Conservation (phyloP, 2,329 filamentous ascomycete genomes). For the Knoxdaviesia capensis region DNA sequence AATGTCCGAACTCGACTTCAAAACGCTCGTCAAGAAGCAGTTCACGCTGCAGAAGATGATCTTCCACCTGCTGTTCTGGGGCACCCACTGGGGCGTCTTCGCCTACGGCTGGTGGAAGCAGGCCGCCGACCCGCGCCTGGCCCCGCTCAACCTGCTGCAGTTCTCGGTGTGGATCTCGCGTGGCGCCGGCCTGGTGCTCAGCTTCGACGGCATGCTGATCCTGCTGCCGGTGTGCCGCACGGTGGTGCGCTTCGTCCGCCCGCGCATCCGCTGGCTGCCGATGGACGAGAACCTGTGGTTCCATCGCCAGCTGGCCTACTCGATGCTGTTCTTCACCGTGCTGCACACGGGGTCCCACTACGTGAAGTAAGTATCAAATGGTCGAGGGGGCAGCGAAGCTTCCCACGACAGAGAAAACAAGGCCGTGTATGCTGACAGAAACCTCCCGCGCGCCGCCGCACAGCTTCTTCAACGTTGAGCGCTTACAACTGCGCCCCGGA, state of each 20-base stretch:
- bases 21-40: constrained; percentile 36
- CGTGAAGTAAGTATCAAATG: constrained; percentile 39
- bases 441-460: too few species aligned
- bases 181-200: constrained; percentile 73
- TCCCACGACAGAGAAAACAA: too few species aligned
- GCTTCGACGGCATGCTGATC: constrained; percentile 72
- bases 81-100: constrained; percentile 57
- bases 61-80: constrained; percentile 71
- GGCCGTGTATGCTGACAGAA: too few species aligned
- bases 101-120: constrained; percentile 77
- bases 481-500: constrained; percentile 59
- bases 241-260: constrained; percentile 62
- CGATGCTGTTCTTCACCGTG: constrained; percentile 63
- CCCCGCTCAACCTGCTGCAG: constrained; percentile 57
- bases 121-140: constrained; percentile 42
- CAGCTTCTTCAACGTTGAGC: constrained; percentile 81
- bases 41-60: constrained; percentile 50
- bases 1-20: constrained; percentile 20
- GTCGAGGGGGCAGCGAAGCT: too few species aligned
- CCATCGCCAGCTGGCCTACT: constrained; percentile 83
- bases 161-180: constrained; percentile 94
- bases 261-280: constrained; percentile 72
- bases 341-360: constrained; percentile 71
- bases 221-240: constrained; percentile 90
- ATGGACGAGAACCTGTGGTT: constrained; percentile 98